Conservation (phyloP, 495 filamentous ascomycete genomes). For the Podospora didyma region DNA sequence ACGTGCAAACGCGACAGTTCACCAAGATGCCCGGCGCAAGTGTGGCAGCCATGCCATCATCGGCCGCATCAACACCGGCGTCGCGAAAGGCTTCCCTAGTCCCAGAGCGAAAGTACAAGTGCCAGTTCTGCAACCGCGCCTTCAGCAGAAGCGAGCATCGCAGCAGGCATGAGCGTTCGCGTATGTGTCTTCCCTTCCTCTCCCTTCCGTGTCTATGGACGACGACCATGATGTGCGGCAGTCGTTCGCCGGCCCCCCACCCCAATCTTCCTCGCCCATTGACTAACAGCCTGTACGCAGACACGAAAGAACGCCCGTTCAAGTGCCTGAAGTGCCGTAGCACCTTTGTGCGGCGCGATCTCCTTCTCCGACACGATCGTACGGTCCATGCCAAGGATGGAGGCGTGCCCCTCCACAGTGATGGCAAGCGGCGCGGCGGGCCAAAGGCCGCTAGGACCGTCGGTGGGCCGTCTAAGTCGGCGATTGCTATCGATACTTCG, state of each 20-base stretch:
- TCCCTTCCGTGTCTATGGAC: not conserved
- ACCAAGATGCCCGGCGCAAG: conserved; percentile 61
- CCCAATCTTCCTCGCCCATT: not conserved
- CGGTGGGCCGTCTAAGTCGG: conserved; percentile 69
- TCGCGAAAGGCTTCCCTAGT: conserved; percentile 58
- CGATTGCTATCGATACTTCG: conserved; percentile 79
- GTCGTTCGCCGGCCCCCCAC: not conserved
- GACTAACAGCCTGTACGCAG: conserved; percentile 41
- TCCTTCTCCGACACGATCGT: conserved; percentile 93
- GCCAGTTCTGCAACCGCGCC: conserved; percentile 95
- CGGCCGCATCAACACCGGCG: conserved; percentile 57
- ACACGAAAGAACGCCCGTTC: conserved; percentile 98
- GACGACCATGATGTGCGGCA: not conserved
- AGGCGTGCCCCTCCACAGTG: conserved; percentile 88
- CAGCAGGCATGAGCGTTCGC: conserved; percentile 93
- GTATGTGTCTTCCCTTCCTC: conserved; percentile 58
- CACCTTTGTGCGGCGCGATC: conserved; percentile 95
- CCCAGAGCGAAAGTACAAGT: conserved; percentile 97
- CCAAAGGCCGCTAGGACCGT: conserved; percentile 62
- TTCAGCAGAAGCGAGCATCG: conserved; percentile 97
- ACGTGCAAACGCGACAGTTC: conserved; percentile 38
- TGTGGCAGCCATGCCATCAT: conserved; percentile 54
- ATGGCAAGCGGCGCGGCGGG: conserved; percentile 81
- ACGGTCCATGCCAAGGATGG: conserved; percentile 99
- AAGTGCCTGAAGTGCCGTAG: conserved; percentile 97